Conservation (phyloP, 495 filamentous ascomycete genomes). For the Penicillium nucicola region DNA sequence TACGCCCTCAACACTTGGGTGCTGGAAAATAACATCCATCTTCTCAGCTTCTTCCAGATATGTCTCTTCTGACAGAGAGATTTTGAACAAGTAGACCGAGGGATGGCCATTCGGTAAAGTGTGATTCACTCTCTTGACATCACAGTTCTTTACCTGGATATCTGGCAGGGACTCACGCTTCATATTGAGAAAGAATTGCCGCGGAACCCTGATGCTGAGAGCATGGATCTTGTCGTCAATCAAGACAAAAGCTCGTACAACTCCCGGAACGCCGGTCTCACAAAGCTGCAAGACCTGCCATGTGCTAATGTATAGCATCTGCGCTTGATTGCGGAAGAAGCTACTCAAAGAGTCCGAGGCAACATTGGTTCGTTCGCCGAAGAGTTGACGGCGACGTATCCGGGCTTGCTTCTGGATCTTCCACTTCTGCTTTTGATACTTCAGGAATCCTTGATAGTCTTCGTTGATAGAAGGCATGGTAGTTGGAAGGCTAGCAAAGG, state of each 20-base stretch:
- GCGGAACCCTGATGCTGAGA: constrained; percentile 83
- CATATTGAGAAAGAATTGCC: constrained; percentile 87
- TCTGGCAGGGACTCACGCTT: constrained; percentile 83
- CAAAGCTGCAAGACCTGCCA: constrained; percentile 93
- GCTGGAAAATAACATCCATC: constrained; percentile 77
- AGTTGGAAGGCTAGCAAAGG: constrained; percentile 78
- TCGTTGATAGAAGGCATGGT: constrained; percentile 82
- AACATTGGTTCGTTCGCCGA: constrained; percentile 75
- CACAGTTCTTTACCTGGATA: constrained; percentile 81
- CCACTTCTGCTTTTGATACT: constrained; percentile 99
- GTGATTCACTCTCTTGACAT: constrained; percentile 86
- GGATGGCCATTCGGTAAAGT: constrained; percentile 93
- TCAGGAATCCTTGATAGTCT: constrained; percentile 84
- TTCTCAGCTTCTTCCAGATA: constrained; percentile 82
- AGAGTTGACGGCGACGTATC: constrained; percentile 82
- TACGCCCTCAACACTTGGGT: constrained; percentile 92
- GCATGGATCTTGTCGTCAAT: constrained; percentile 89
- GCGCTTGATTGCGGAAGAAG: constrained; percentile 87
- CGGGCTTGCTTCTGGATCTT: constrained; percentile 94
- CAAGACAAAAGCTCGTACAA: constrained; percentile 84
- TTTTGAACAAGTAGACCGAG: constrained; percentile 89
- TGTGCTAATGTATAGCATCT: constrained; percentile 80
- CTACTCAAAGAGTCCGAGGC: constrained; percentile 73
- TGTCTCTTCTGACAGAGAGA: constrained; percentile 82
- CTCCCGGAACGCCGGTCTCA: constrained; percentile 74